Base-by-base conservation (phyloP, 768 basidiomycete genomes). In the Roridomyces roridus region DNA sequence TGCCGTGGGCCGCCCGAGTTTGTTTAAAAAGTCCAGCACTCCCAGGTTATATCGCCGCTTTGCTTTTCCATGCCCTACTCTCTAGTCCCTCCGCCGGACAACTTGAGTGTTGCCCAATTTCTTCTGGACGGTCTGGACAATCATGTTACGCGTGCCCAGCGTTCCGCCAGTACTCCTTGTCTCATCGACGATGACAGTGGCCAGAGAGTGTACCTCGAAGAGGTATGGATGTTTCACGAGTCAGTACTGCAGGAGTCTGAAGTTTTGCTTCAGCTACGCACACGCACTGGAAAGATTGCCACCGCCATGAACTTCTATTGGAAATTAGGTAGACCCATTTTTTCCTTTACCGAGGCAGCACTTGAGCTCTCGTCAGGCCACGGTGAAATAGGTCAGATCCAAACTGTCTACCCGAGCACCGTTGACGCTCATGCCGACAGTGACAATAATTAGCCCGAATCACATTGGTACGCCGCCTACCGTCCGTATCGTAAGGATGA, bases 391-490 rank as follows among this genome's bases (percentile, higher is more conserved):
- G 77, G 77, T 79, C 54, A 5, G 75, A 65, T n/a, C 12, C 14
- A 35, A 35, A 20, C 36, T 4, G 20, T 42, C 41, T 23, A 23
- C 25, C 40, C 24, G 17, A 29, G 40, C 42, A 3, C 20, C n/a
- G 31, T 31, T 35, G n/a, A 15, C n/a, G 18, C 20, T 7, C 10
- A 26, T 42, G 14, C 21, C 35, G 37, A 36, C 35, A 79, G 80
- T 77, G 35, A 72, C 76, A 34, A 63, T 80, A 26, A 78, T 72
- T 60, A 74, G 76, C 36, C 75, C 74, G 6, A 80, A 80, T 57
- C 75, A 80, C 53, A 67, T 80, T 18, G 79, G 80, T 80, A 29
- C 51, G 73, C 39, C 44, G 44, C 43, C 44, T 46, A 28, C 35
- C 35, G n/a, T n/a, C 24, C 48, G 36, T 50, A 31, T 31, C 35